Evolutionary conservation across 192 early-diverging fungal species (phyloP).

Genomic region (Coemansia sp.): DNA sequence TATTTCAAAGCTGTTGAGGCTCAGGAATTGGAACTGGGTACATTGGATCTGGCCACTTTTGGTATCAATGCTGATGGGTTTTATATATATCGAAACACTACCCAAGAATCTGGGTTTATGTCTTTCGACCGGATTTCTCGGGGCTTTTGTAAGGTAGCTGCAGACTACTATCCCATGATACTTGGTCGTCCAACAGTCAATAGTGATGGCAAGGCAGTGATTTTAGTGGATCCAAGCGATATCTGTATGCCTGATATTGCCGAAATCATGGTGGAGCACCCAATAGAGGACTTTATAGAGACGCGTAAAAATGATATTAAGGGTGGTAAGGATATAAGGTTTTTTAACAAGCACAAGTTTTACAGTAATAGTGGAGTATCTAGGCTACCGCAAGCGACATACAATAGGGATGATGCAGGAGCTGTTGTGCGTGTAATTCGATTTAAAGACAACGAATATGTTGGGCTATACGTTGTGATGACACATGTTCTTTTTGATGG

Average conservation of each 20-base stretch:
- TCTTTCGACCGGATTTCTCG: constrained; percentile 19
- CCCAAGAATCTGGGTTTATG: constrained; percentile 27
- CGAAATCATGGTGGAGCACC: constrained; percentile 25
- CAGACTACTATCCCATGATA: constrained; percentile 47
- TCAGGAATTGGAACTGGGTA: constrained; percentile 41
- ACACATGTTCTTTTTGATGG: constrained; percentile 47
- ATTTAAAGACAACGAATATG: constrained; percentile 36
- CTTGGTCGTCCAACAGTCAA: constrained; percentile 30
- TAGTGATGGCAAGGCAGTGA: constrained; percentile 23
- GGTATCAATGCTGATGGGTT: constrained; percentile 29
- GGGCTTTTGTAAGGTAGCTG: constrained; percentile 30
- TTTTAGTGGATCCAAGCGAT: constrained; percentile 30
- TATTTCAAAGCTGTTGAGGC: constrained; percentile 10
- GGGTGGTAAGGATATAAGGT: constrained; percentile 9
- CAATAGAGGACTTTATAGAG: constrained; percentile 30
- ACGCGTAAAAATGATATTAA: not conserved
- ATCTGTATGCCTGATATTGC: constrained; percentile 39
- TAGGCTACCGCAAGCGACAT: constrained; percentile 26
- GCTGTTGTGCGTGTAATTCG: constrained; percentile 30
- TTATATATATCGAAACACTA: constrained; percentile 29
- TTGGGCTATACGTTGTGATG: constrained; percentile 28
- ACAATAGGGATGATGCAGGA: constrained; percentile 29
- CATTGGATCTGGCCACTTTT: constrained; percentile 33
- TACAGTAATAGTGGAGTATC: constrained; percentile 22
- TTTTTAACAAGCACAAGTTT: constrained; percentile 44